phyloP scores from a whole-genome alignment of 768 basidiomycete genomes.

The Austroboletus eburneus region DNA sequence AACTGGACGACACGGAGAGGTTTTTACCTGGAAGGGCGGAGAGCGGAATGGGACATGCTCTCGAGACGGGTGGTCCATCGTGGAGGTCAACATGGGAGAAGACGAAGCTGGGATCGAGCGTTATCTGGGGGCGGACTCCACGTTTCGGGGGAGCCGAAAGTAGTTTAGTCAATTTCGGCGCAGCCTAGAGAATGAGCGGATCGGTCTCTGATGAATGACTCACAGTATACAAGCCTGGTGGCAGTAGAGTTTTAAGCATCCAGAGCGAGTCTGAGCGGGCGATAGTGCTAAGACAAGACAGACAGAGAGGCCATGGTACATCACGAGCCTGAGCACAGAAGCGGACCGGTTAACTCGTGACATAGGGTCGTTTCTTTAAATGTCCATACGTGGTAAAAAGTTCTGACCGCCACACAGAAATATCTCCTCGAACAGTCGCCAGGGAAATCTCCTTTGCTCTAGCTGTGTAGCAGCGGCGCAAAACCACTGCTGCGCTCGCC shows the following conservation, averaged over 20 bases:
- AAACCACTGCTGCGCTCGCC: no score
- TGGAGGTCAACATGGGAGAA: conserved; percentile 16
- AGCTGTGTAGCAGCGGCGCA: no score
- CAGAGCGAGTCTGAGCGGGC: neutral
- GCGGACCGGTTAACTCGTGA: conserved; percentile 12
- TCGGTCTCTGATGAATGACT: neutral
- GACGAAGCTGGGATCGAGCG: conserved; percentile 7
- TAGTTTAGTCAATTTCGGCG: conserved; percentile 20
- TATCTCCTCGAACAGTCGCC: neutral
- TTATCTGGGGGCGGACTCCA: conserved; percentile 23
- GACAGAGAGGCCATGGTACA: neutral
- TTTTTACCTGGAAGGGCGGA: conserved; percentile 28
- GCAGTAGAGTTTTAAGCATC: no score
- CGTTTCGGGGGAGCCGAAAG: conserved; percentile 25
- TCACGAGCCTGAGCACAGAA: conserved; percentile 10
- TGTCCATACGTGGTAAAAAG: conserved; percentile 3
- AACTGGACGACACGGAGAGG: conserved; percentile 5
- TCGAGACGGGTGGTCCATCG: conserved; percentile 26
- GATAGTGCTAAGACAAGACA: neutral
- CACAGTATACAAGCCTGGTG: no score
- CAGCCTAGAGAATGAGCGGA: neutral
- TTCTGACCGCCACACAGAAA: neutral
- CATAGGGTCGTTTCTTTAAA: conserved; percentile 21
- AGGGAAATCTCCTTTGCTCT: conserved; percentile 2
- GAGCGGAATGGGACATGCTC: conserved; percentile 23